Base-by-base conservation (phyloP, 495 filamentous ascomycete species). In the Staphylotrichum longicolle region DNA sequence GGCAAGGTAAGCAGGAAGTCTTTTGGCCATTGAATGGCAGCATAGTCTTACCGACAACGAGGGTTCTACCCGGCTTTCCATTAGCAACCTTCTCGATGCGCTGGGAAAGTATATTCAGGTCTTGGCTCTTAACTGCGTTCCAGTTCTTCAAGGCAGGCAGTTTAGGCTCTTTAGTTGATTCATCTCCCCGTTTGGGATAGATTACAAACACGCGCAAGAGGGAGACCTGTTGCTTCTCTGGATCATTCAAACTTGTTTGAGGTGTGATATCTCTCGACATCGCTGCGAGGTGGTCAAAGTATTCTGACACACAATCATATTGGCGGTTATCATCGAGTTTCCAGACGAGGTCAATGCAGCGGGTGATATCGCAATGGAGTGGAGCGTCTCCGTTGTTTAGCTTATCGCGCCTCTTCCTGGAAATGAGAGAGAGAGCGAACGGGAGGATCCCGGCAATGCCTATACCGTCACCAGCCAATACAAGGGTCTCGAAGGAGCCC, bases 1-100 rank as follows among this genome's bases (percentile, higher is more conserved):
- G 37, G 37, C 37, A 45, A 15, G 42, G n/a, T 45, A 45, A 45
- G 42, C 42, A 45, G n/a, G 4, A 45, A 45, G n/a, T 45, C 42
- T 14, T 12, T 15, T 45, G n/a, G 11, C 12, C 5, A 3, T 45
- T 45, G 42, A 45, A 14, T 5, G 3, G 42, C 37, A 39, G 37
- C 37, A 39, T 45, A 14, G n/a, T 45, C 42, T 45, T 45, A 45
- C 42, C 42, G n/a, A 15, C 42, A 12, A 45, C 42, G 3, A 45
- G 42, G n/a, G 42, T 45, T 15, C 10, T 45, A n/a, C 42, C 42
- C n/a, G 42, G n/a, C 42, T 45, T 45, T 45, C 42, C 42, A n/a
- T 45, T 45, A n/a, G 42, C 42, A 45, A 45, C 42, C 42, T 45
- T 45, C 12, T 45, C 11, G 42, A 45, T 45, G n/a, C 42, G 42